Base-by-base conservation (phyloP, 148 eudicot species). In the Agrostemma githago region DNA sequence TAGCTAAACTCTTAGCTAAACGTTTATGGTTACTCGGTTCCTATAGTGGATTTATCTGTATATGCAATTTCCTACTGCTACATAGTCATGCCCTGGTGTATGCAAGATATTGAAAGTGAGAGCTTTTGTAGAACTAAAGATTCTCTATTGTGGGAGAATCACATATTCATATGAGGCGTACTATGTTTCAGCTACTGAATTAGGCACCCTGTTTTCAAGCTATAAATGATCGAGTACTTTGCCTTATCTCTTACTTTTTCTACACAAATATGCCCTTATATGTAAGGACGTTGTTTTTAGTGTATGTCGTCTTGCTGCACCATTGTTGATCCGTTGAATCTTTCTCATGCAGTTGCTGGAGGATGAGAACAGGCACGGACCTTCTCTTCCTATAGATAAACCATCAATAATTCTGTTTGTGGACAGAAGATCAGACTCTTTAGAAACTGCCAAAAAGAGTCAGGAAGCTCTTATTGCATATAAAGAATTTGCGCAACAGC, bases 371-470 rank as follows among this genome's bases (percentile, higher is more conserved):
- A 91, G 84, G 74, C 11, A 79, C 75, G 87, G 81, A 51, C 81
- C 82, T 69, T 74, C 82, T 80, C 81, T 93, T 77, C 95, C 97
- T 68, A 74, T 83, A 61, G 79, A 91, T 80, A 87, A 82, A 84
- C 98, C 92, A 60, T 86, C 98, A 40, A 51, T 89, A 61, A 72
- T 93, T 78, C 92, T 93, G 71, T 93, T 91, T 76, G 78, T 91
- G 71, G 97, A 93, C 80, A 84, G 98, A 82, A 80, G 84, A 77
- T 85, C 97, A 64, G 83, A 86, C 66, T 88, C 85, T 15, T 10
- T 64, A 9, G 78, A 83, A 72, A 77, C 74, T 76, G 87, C 81
- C 76, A 82, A 68, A 69, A 82, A 79, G 78, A 88, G 97, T 75
- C 83, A 75, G 77, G 86, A 82, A 69, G 88, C 92, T 78, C 89